Percentiles rank a stretch among this genome's conserved stretches.
phyloP scores from a whole-genome alignment of 2,329 filamentous ascomycete genomes.

The Ciborinia camelliae region DNA sequence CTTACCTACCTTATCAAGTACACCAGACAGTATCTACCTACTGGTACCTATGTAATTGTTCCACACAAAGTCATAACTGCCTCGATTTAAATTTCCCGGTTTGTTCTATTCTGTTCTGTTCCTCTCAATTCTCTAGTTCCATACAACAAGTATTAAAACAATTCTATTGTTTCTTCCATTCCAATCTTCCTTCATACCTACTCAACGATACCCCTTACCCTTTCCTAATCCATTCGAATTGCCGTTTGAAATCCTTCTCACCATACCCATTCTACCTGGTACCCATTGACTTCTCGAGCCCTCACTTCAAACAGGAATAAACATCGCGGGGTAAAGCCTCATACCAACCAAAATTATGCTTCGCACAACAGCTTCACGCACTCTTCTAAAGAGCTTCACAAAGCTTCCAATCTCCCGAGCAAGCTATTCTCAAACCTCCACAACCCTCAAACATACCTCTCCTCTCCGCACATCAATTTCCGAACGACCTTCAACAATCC shows the following conservation, averaged over 20 bases:
- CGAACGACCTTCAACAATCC: conserved; percentile 28
- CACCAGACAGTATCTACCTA: neutral
- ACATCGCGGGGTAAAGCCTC: conserved; percentile 31
- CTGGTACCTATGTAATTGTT: conserved; percentile 5
- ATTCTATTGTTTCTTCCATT: neutral
- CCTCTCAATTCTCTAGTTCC: neutral
- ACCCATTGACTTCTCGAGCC: conserved; percentile 22
- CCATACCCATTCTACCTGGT: conserved; percentile 13
- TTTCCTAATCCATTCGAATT: neutral
- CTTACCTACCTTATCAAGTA: no score
- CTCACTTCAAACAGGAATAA: neutral
- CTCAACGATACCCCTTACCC: neutral
- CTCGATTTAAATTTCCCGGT: neutral
- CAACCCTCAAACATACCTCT: conserved; percentile 25
- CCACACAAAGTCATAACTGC: neutral
- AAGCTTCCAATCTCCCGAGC: conserved; percentile 28
- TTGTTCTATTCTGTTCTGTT: no score
- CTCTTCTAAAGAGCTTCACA: conserved; percentile 33
- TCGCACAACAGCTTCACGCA: conserved; percentile 33
- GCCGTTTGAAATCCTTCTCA: conserved; percentile 15
- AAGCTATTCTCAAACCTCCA: conserved; percentile 32
- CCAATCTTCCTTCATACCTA: no score
- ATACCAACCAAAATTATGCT: conserved; percentile 32
- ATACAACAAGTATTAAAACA: neutral
- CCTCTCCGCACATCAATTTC: conserved; percentile 27